Conservation (phyloP, 441 rosid genomes). For the Jatropha podagrica region DNA sequence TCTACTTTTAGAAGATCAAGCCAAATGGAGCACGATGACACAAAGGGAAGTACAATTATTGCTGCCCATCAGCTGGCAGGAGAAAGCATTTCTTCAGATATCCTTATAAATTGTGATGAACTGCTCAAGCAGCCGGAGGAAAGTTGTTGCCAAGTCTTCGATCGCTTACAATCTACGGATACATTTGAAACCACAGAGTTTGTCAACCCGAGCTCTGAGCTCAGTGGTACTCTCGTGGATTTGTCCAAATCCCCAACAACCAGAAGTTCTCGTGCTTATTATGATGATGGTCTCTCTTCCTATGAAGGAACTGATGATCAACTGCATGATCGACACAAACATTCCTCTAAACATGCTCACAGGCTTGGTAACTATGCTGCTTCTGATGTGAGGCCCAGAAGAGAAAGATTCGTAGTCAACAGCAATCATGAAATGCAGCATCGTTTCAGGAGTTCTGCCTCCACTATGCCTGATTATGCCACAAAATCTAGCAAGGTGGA, state of each 20-base stretch:
- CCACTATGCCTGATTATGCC: constrained; percentile 35
- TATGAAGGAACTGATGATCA: constrained; percentile 57
- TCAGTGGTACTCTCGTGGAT: constrained; percentile 36
- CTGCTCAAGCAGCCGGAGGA: constrained; percentile 34
- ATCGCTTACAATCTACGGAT: constrained; percentile 29
- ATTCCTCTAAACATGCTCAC: constrained; percentile 29
- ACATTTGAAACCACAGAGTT: constrained; percentile 38
- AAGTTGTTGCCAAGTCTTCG: constrained; percentile 24
- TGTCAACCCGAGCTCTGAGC: constrained; percentile 43
- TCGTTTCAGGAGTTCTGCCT: constrained; percentile 36
- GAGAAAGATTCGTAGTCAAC: constrained; percentile 32
- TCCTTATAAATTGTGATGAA: constrained; percentile 34
- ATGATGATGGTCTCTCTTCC: constrained; percentile 73
- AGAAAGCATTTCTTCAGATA: constrained; percentile 33
- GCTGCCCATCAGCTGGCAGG: constrained; percentile 22
- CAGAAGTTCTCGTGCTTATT: constrained; percentile 55
- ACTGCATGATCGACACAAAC: constrained; percentile 26
- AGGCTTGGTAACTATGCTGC: constrained; percentile 30
- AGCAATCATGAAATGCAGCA: constrained; percentile 32
- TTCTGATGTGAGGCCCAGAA: constrained; percentile 39
- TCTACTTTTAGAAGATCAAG: constrained; percentile 33
- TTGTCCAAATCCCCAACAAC: constrained; percentile 42
- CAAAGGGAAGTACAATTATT: constrained; percentile 25
- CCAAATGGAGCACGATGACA: constrained; percentile 21
- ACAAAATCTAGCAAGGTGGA: constrained; percentile 32